phyloP scores from a whole-genome alignment of 495 filamentous ascomycete genomes.

The Penicillium samsonianum region DNA sequence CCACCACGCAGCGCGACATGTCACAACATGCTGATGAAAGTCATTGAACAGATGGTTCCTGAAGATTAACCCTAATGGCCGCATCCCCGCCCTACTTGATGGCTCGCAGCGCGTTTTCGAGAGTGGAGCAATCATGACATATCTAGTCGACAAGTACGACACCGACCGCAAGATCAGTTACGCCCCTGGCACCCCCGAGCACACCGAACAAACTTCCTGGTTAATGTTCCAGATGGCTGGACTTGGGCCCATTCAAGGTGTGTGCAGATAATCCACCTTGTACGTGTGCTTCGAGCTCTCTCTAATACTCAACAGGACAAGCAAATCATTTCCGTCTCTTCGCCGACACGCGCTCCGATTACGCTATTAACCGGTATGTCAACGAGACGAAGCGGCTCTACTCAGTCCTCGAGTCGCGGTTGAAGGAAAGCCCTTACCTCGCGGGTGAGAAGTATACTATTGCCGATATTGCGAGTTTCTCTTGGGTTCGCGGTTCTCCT shows the following conservation, averaged over 20 bases:
- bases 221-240: constrained; percentile 48
- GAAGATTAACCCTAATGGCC: constrained; percentile 86
- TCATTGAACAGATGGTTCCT: constrained; percentile 63
- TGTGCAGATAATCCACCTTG: not conserved
- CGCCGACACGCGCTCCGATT: constrained; percentile 40
- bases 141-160: constrained; percentile 50
- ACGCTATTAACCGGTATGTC: constrained; percentile 43
- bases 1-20: not conserved
- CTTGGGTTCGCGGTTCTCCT: constrained; percentile 35
- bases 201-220: constrained; percentile 49
- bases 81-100: constrained; percentile 71
- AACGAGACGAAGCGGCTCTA: constrained; percentile 43
- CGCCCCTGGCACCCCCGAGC: constrained; percentile 40
- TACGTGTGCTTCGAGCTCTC: not conserved
- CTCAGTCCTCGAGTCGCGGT: constrained; percentile 43
- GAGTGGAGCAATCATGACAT: constrained; percentile 49
- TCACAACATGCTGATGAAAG: constrained; percentile 10
- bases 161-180: constrained; percentile 46
- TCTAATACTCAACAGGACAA: constrained; percentile 31
- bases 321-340: constrained; percentile 46
- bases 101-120: constrained; percentile 48
- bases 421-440: constrained; percentile 45
- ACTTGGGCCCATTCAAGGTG: constrained; percentile 44
- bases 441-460: constrained; percentile 45
- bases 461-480: constrained; percentile 44